These are phyloP conservation scores for Hanseniaspora lachancei DNA, from an alignment of 805 yeast genomes.

Conservation along the genomic window DNA sequence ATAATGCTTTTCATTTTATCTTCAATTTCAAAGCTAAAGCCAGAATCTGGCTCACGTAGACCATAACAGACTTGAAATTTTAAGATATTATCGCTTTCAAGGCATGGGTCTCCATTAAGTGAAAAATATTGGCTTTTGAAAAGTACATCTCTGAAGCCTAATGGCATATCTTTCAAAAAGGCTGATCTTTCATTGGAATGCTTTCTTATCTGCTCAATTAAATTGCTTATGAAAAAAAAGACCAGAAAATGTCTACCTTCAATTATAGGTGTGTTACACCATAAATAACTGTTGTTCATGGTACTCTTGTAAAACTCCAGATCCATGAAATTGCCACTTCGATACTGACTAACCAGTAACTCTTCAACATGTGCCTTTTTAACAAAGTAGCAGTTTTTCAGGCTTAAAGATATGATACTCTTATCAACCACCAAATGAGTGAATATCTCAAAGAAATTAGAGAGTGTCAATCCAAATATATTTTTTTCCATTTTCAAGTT, in stretches of 20 bases:
- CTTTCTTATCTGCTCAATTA: neutral
- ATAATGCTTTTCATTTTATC: neutral
- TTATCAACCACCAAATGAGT: neutral
- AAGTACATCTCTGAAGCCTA: neutral
- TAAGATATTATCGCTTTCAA: neutral
- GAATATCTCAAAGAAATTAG: slow-evolving; percentile 5
- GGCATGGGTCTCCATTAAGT: neutral
- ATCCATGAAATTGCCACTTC: neutral
- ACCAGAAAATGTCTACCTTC: neutral
- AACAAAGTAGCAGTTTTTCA: slow-evolving; percentile 9
- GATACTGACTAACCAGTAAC: neutral
- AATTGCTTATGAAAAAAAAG: slow-evolving; percentile 5
- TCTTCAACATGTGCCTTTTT: neutral
- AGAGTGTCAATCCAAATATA: neutral
- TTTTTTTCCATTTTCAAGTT: neutral
- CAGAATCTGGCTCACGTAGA: neutral
- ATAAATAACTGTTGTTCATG: neutral
- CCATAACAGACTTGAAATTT: neutral
- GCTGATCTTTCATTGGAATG: neutral
- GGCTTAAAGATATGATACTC: neutral
- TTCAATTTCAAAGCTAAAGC: neutral
- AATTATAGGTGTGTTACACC: slow-evolving; percentile 5
- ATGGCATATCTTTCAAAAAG: neutral
- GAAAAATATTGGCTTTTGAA: neutral
- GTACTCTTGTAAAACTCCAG: slow-evolving; percentile 9